Base-by-base conservation (phyloP, 306 rosid species). In the Arachis stenosperma region DNA sequence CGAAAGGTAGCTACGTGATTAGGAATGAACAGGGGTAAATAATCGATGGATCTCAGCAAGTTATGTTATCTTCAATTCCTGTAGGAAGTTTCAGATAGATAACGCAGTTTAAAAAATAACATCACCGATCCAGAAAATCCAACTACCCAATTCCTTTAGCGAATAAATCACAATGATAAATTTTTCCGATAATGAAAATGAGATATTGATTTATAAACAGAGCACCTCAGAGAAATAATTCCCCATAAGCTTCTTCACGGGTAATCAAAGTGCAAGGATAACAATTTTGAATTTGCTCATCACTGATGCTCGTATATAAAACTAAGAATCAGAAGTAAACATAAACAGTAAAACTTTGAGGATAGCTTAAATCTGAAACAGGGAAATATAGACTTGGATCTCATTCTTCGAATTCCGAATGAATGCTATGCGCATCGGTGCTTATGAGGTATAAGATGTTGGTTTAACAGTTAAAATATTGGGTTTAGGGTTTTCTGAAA, bases 191-290 rank as follows among this genome's bases (percentile, higher is more conserved):
- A 5, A 7, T 2, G 7, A 1, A 48, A 1, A 54, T 3, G 13
- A 6, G 2, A 2, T 9, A 70, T 9, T 67, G 5, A 54, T 27
- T 13, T 30, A 12, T 47, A 10, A 14, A 22, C 70, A 43, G 58
- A 77, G 88, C 90, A 82, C 82, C 90, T 88, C 90, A 89, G 92
- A 89, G 39, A 51, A 67, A 66, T 6, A 9, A 67, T 72, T 86
- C 96, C 96, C 96, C 87, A 67, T 77, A 14, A 51, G n/a, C 50
- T 83, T 88, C 96, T 90, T 90, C 96, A 90, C 80, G 4, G 27
- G 8, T 62, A 85, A 89, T 89, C 95, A 81, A 75, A 85, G 90
- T 89, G 96, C 92, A 89, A 89, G 90, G 92, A 84, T 84, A 80
- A 84, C 84, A 55, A 64, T 6, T 37, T 73, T 76, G 15, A 33